These are phyloP conservation scores for Cerrena zonata DNA, from an alignment of 1,284 basidiomycete genomes.

Conservation along the genomic window DNA sequence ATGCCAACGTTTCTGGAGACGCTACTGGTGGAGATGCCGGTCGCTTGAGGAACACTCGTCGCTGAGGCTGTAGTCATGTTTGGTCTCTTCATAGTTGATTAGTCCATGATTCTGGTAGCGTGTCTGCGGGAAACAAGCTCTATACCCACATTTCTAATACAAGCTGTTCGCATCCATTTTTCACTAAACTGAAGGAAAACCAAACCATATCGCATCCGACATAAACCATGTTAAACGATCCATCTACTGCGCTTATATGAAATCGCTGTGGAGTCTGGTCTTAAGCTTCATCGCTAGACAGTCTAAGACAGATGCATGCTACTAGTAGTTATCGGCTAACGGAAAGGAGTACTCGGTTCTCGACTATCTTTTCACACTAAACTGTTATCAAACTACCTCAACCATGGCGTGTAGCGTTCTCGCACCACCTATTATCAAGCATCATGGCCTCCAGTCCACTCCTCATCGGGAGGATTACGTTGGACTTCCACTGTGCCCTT, in stretches of 20 bases:
- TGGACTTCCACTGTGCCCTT: constrained; percentile 50
- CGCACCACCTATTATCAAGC: constrained; percentile 5
- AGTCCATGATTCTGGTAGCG: not conserved
- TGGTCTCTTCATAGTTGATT: not conserved
- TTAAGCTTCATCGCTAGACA: too few relatives aligned
- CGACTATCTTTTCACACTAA: too few relatives aligned
- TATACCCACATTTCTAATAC: constrained; percentile 5
- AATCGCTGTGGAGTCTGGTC: too few relatives aligned
- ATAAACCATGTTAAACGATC: too few relatives aligned
- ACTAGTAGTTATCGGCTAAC: too few relatives aligned
- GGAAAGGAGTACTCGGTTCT: too few relatives aligned
- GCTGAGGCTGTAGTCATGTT: not conserved
- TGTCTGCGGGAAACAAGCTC: not conserved
- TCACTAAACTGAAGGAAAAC: not conserved
- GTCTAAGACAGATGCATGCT: too few relatives aligned
- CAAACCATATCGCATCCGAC: too few relatives aligned
- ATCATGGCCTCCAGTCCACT: constrained; percentile 33
- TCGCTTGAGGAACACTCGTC: too few relatives aligned
- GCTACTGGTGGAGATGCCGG: constrained; percentile 14
- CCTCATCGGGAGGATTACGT: constrained; percentile 44
- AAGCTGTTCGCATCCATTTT: not conserved
- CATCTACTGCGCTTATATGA: too few relatives aligned
- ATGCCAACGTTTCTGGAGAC: constrained; percentile 11
- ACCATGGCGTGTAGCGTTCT: too few relatives aligned
- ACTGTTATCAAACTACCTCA: too few relatives aligned